These are phyloP conservation scores for Ceratobasidium sp. DNA, from an alignment of 1,284 basidiomycete genomes.

Conservation along the genomic window DNA sequence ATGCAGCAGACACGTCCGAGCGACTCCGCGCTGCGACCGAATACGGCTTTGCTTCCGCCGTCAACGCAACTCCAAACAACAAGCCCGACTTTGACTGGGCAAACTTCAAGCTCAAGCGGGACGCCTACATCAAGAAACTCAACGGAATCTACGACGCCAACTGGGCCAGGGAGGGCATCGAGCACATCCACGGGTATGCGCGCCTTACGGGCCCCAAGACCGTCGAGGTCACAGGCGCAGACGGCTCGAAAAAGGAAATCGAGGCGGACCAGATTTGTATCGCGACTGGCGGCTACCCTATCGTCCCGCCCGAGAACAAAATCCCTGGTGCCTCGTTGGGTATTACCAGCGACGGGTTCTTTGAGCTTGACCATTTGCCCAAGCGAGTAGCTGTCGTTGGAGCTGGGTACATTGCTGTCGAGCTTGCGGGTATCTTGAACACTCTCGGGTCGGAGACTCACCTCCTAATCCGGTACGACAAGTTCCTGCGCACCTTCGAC, in stretches of 20 bases:
- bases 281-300: constrained; percentile 89
- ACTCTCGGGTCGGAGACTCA: constrained; percentile 92
- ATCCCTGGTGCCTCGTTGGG: constrained; percentile 93
- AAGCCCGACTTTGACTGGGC: constrained; percentile 87
- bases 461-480: constrained; percentile 89
- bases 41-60: constrained; percentile 78
- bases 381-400: constrained; percentile 95
- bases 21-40: constrained; percentile 76
- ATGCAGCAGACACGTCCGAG: constrained; percentile 93
- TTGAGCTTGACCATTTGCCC: constrained; percentile 90
- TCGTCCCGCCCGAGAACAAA: constrained; percentile 80
- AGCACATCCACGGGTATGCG: constrained; percentile 87
- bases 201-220: constrained; percentile 75
- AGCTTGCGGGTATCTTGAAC: constrained; percentile 91
- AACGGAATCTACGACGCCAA: constrained; percentile 95
- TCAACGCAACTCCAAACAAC: constrained; percentile 61
- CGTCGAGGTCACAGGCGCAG: constrained; percentile 75
- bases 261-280: constrained; percentile 83
- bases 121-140: constrained; percentile 92
- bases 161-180: constrained; percentile 89
- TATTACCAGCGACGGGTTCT: constrained; percentile 96
- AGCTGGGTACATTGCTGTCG: constrained; percentile 97
- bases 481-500: constrained; percentile 94
- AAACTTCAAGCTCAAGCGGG: constrained; percentile 92
- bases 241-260: constrained; percentile 76